Evolutionary conservation across 345 rosid species (phyloP).

Genomic region (Linum usitatissimum): DNA sequence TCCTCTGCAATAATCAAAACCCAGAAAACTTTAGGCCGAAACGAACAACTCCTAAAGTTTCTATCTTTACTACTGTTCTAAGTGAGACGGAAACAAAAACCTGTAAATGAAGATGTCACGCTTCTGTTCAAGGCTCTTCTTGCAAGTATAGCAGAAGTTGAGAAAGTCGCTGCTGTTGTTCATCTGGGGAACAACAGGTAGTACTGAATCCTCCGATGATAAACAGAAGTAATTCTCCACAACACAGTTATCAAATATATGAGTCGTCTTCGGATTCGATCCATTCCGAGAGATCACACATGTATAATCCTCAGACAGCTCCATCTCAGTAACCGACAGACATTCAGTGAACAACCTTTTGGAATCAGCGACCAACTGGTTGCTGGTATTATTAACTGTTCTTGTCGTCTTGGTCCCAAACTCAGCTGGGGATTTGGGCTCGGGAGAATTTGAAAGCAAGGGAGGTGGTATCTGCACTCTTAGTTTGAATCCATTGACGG

Average conservation of each 20-base stretch:
- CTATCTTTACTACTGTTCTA: no score
- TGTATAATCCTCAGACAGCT: conserved; percentile 78
- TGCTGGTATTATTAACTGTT: neutral
- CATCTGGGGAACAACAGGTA: neutral
- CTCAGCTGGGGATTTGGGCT: conserved; percentile 28
- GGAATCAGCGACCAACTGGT: conserved; percentile 20
- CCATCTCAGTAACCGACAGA: conserved; percentile 44
- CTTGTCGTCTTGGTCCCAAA: conserved; percentile 39
- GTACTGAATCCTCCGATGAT: conserved; percentile 11
- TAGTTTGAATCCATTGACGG: conserved; percentile 30
- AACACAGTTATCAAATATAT: conserved; percentile 64
- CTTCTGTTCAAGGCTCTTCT: conserved; percentile 52
- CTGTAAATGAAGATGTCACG: conserved; percentile 70
- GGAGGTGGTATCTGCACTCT: conserved; percentile 43
- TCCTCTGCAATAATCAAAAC: conserved; percentile 41
- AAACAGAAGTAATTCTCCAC: conserved; percentile 31
- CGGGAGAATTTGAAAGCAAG: conserved; percentile 12
- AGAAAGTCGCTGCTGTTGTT: conserved; percentile 27
- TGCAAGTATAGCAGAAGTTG: conserved; percentile 58
- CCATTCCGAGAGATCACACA: conserved; percentile 57
- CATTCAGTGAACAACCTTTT: conserved; percentile 16
- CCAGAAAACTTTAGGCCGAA: neutral
- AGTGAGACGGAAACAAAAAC: conserved; percentile 17
- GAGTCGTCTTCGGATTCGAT: conserved; percentile 70
- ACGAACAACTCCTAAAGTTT: no score